phyloP scores from a whole-genome alignment of 495 filamentous ascomycete species.

The Penicillium lividum region DNA sequence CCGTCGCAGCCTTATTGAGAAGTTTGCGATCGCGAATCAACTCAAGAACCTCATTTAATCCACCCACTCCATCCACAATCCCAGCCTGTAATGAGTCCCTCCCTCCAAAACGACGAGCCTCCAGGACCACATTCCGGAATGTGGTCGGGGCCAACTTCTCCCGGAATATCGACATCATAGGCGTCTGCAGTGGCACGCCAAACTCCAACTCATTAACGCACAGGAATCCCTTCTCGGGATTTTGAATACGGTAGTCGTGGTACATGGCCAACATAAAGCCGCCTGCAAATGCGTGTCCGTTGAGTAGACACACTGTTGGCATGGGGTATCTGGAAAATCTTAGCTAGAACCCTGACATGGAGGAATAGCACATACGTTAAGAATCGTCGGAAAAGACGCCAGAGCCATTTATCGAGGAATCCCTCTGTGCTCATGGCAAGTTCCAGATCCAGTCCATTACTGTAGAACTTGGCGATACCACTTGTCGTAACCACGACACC shows the following conservation, averaged over 20 bases:
- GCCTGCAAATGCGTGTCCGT: conserved; percentile 80
- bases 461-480: conserved; percentile 76
- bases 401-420: conserved; percentile 59
- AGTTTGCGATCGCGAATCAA: conserved; percentile 59
- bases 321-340: conserved; percentile 61
- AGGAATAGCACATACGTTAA: conserved; percentile 51
- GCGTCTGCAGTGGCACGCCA: conserved; percentile 66
- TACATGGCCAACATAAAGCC: conserved; percentile 81
- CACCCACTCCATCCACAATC: conserved; percentile 68
- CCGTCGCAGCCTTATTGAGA: conserved; percentile 57
- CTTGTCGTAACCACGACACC: conserved; percentile 77
- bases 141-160: conserved; percentile 57
- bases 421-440: conserved; percentile 48
- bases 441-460: conserved; percentile 73
- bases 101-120: conserved; percentile 64
- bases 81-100: conserved; percentile 60
- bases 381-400: conserved; percentile 58
- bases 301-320: conserved; percentile 76
- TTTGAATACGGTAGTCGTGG: conserved; percentile 80
- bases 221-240: conserved; percentile 63
- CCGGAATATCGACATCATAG: conserved; percentile 74
- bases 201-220: conserved; percentile 82
- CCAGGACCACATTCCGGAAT: conserved; percentile 66
- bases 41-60: conserved; percentile 55
- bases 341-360: conserved; percentile 1